A percentile compares a stretch with the other conserved stretches of the same genome.
phyloP scores from a whole-genome alignment of 495 filamentous ascomycete species.

The Neurospora hispaniola region DNA sequence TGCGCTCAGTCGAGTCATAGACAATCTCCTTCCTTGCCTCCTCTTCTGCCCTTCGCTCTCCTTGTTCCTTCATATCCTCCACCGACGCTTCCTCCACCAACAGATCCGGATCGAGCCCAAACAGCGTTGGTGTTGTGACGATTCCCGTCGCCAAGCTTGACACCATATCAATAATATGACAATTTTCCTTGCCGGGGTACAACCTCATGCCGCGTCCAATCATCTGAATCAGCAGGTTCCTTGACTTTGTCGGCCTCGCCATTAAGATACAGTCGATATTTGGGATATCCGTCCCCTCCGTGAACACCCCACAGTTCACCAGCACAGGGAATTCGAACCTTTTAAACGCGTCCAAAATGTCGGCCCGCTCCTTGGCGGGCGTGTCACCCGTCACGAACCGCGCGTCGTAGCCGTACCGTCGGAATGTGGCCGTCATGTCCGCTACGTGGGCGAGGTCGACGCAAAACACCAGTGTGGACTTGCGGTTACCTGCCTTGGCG shows the following conservation, averaged over 20 bases:
- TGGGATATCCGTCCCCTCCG: constrained; percentile 92
- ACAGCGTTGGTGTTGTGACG: constrained; percentile 81
- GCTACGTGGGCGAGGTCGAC: constrained; percentile 75
- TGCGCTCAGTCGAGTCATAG: constrained; percentile 5
- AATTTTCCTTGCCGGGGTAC: constrained; percentile 69
- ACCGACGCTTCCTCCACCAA: constrained; percentile 52
- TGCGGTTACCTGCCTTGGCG: constrained; percentile 55
- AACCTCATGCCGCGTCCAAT: constrained; percentile 88
- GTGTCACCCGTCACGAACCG: constrained; percentile 76
- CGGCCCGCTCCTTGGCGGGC: constrained; percentile 47
- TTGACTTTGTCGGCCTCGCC: constrained; percentile 78
- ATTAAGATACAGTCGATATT: constrained; percentile 93
- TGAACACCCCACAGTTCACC: constrained; percentile 92
- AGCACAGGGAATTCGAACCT: constrained; percentile 73
- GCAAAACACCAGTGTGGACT: constrained; percentile 88
- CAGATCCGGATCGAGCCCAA: constrained; percentile 83
- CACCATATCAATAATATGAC: constrained; percentile 96
- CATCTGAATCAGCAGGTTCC: constrained; percentile 93
- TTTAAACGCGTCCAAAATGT: constrained; percentile 63
- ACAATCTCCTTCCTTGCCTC: constrained; percentile 13
- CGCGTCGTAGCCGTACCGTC: constrained; percentile 68
- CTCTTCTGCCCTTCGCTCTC: constrained; percentile 35
- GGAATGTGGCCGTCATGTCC: constrained; percentile 63
- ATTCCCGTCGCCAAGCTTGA: constrained; percentile 70
- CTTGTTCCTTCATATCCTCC: constrained; percentile 44